These are phyloP conservation scores for Colletotrichum camelliae DNA, from an alignment of 2,329 filamentous ascomycete genomes.

Conservation along the genomic window DNA sequence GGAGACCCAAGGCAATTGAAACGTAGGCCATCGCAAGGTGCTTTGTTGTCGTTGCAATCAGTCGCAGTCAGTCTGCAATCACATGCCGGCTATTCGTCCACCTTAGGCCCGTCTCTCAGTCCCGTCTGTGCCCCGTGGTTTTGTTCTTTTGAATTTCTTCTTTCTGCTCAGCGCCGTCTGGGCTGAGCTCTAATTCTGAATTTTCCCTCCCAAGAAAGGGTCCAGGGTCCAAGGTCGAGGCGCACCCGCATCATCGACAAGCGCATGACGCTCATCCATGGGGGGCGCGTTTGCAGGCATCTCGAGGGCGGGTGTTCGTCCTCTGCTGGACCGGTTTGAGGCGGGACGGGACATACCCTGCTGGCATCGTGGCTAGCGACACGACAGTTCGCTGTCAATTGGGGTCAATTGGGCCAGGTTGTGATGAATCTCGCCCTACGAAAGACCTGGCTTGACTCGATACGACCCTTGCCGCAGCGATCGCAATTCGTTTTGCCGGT, in stretches of 20 bases:
- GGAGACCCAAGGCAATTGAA: background rate
- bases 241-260: background rate
- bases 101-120: background rate
- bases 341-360: slow-evolving; percentile 3
- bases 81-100: background rate
- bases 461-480: slow-evolving; percentile 8
- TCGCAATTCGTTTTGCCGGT: slow-evolving; percentile 10
- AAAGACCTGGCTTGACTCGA: background rate
- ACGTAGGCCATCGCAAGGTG: background rate
- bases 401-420: background rate
- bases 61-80: background rate
- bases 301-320: background rate
- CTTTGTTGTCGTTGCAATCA: background rate
- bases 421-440: background rate
- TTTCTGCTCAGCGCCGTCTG: background rate
- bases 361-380: background rate
- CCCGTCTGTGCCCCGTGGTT: slow-evolving; percentile 4
- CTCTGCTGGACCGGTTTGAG: slow-evolving; percentile 9
- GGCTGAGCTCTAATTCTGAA: background rate
- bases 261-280: background rate
- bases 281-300: background rate
- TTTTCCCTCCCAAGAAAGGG: background rate
- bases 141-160: background rate
- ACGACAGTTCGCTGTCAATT: background rate
- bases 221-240: slow-evolving; percentile 7